A percentile compares a stretch with the other conserved stretches of the same genome.
phyloP scores from a whole-genome alignment of 2,329 filamentous ascomycete species.

The Ascocoryne sarcoides region DNA sequence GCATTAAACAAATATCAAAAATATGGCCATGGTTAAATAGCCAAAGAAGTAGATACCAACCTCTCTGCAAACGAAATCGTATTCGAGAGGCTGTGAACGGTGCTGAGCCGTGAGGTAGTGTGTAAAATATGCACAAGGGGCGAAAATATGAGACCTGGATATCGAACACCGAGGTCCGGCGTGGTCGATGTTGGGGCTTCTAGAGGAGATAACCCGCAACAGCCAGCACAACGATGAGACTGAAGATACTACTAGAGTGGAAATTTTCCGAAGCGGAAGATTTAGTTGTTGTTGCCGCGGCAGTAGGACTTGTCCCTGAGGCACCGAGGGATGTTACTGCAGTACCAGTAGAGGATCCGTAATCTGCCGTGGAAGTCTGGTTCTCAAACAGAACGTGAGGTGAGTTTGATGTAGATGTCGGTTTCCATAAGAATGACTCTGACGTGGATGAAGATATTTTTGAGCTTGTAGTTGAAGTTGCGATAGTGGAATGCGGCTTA shows the following conservation, averaged over 20 bases:
- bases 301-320: background rate
- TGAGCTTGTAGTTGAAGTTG: conserved; percentile 4
- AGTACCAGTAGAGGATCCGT: conserved; percentile 2
- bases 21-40: background rate
- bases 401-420: conserved; percentile 10
- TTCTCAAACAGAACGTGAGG: conserved; percentile 23
- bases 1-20: conserved; percentile 15
- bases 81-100: conserved; percentile 2
- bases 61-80: background rate
- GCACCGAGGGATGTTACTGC: background rate
- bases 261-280: conserved; percentile 12
- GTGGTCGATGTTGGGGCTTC: conserved; percentile 1
- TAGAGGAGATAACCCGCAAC: conserved; percentile 19
- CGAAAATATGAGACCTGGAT: conserved; percentile 1
- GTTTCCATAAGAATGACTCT: too few relatives aligned
- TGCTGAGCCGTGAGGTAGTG: conserved; percentile 5
- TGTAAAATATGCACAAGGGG: conserved; percentile 1
- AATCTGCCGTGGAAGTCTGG: conserved; percentile 9
- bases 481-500: background rate
- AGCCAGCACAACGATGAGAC: conserved; percentile 14
- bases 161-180: background rate
- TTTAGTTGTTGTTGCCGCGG: conserved; percentile 13
- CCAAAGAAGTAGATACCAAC: background rate
- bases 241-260: conserved; percentile 13
- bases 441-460: conserved; percentile 8